Evolutionary conservation across 805 yeast species (phyloP).

Genomic region (Pichia californica): DNA sequence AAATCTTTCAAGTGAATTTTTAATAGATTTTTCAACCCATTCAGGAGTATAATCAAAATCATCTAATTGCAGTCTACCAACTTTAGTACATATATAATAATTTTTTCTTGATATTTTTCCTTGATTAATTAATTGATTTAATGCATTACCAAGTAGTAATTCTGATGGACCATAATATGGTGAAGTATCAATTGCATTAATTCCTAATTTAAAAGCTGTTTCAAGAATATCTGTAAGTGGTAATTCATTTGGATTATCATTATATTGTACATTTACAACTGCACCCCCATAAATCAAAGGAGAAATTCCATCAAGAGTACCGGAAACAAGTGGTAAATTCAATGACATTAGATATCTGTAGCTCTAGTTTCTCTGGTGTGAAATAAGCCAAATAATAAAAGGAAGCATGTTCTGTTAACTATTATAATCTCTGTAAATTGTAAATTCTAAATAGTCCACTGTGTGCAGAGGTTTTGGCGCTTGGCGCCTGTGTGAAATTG

Average conservation of each 20-base stretch:
- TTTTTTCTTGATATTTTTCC: slow-evolving; percentile 48
- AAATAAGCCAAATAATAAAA: no score
- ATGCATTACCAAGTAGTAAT: slow-evolving; percentile 59
- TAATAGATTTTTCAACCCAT: slow-evolving; percentile 55
- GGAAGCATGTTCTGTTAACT: no score
- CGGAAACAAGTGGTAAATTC: slow-evolving; percentile 19
- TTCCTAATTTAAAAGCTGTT: slow-evolving; percentile 58
- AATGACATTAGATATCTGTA: slow-evolving; percentile 16
- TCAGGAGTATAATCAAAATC: slow-evolving; percentile 70
- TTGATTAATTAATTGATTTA: slow-evolving; percentile 31
- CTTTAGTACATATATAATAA: slow-evolving; percentile 75
- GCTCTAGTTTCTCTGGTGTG: no score
- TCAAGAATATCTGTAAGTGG: slow-evolving; percentile 53
- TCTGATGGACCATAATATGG: slow-evolving; percentile 94
- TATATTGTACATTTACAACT: slow-evolving; percentile 75
- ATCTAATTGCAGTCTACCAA: slow-evolving; percentile 64
- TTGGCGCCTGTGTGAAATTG: no score
- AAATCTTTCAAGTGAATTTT: slow-evolving; percentile 61
- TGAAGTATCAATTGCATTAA: slow-evolving; percentile 80
- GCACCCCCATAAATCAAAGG: slow-evolving; percentile 83
- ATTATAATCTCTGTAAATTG: no score
- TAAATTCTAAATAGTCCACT: no score
- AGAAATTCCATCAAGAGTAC: slow-evolving; percentile 33
- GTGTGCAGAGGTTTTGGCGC: no score
- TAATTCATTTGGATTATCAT: slow-evolving; percentile 55